Percentiles rank a stretch among this genome's conserved stretches.
Evolutionary conservation across 352 stramenopile genomes (phyloP).

Genomic region (Globisporangium recalcitrans): DNA sequence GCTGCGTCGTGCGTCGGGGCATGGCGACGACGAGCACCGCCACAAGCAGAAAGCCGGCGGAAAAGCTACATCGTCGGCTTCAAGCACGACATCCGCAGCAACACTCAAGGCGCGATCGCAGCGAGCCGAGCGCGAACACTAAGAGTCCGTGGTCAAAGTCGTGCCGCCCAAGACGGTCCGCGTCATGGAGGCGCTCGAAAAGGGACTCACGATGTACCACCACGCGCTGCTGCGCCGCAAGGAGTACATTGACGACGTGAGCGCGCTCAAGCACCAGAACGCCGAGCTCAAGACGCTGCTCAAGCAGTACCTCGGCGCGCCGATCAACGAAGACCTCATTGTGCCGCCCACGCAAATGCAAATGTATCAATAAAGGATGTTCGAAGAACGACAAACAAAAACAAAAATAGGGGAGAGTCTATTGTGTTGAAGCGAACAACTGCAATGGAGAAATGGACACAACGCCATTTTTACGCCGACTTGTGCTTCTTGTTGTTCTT

Average conservation of each 20-base stretch:
- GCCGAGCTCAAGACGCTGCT: constrained; percentile 86
- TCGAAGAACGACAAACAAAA: background rate
- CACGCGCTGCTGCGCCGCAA: constrained; percentile 74
- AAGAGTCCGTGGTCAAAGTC: constrained; percentile 67
- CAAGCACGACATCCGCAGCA: constrained; percentile 20
- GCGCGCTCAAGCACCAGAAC: constrained; percentile 79
- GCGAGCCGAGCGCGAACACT: constrained; percentile 72
- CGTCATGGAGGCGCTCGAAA: constrained; percentile 84
- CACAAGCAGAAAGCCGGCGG: constrained; percentile 1
- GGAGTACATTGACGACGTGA: constrained; percentile 76
- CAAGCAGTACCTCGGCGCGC: constrained; percentile 83
- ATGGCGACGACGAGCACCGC: background rate
- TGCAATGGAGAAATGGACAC: background rate
- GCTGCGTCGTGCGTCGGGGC: constrained; percentile 25
- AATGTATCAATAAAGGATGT: constrained; percentile 39
- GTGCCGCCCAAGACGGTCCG: constrained; percentile 60
- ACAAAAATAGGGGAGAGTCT: background rate
- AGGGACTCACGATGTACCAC: constrained; percentile 78
- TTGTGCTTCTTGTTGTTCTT: constrained; percentile 17
- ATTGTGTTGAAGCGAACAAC: background rate
- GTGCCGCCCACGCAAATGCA: constrained; percentile 84
- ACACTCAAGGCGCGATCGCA: constrained; percentile 36
- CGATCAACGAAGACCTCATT: constrained; percentile 81
- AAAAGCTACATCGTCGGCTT: constrained; percentile 10
- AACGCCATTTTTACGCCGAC: constrained; percentile 1